Evolutionary conservation across 768 basidiomycete genomes (phyloP).

Genomic region (Phylloporus sp.): DNA sequence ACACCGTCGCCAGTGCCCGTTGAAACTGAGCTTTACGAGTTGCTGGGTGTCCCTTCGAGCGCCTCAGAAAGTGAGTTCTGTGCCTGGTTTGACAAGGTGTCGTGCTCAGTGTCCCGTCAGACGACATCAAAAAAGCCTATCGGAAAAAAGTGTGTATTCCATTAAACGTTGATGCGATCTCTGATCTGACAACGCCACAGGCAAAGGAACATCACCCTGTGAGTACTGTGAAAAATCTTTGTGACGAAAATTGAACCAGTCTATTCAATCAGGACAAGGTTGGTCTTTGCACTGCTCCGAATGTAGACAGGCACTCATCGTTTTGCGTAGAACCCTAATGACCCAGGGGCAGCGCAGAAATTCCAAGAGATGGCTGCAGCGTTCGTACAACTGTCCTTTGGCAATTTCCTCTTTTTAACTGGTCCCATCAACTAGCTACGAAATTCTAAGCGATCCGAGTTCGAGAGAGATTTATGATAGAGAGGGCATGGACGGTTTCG

Average conservation of each 20-base stretch:
- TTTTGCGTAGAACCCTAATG: slow-evolving; percentile 69
- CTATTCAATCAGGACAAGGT: slow-evolving; percentile 59
- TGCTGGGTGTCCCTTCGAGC: slow-evolving; percentile 65
- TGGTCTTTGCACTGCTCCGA: slow-evolving; percentile 8
- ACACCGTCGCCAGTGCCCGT: slow-evolving; percentile 49
- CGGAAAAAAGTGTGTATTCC: slow-evolving; percentile 68
- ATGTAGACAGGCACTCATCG: not conserved
- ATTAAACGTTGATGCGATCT: not conserved
- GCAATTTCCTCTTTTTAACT: slow-evolving; percentile 4
- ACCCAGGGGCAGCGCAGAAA: slow-evolving; percentile 73
- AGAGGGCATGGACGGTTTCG: slow-evolving; percentile 66
- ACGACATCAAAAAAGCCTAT: slow-evolving; percentile 92
- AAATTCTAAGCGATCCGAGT: slow-evolving; percentile 69
- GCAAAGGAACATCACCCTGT: slow-evolving; percentile 89
- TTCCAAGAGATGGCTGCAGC: slow-evolving; percentile 90
- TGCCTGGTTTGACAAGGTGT: not conserved
- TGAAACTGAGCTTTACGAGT: slow-evolving; percentile 81
- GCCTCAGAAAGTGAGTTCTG: slow-evolving; percentile 62
- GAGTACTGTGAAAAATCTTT: slow-evolving; percentile 24
- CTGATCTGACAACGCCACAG: slow-evolving; percentile 36
- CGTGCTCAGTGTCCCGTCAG: slow-evolving; percentile 33
- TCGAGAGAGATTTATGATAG: slow-evolving; percentile 67
- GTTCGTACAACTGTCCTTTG: slow-evolving; percentile 41
- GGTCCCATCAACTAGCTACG: slow-evolving; percentile 51
- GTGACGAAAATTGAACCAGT: not conserved